Percentiles rank a stretch among this genome's conserved stretches.
These are phyloP conservation scores for Lentinula boryana DNA, from an alignment of 768 basidiomycete species.

Conservation along the genomic window DNA sequence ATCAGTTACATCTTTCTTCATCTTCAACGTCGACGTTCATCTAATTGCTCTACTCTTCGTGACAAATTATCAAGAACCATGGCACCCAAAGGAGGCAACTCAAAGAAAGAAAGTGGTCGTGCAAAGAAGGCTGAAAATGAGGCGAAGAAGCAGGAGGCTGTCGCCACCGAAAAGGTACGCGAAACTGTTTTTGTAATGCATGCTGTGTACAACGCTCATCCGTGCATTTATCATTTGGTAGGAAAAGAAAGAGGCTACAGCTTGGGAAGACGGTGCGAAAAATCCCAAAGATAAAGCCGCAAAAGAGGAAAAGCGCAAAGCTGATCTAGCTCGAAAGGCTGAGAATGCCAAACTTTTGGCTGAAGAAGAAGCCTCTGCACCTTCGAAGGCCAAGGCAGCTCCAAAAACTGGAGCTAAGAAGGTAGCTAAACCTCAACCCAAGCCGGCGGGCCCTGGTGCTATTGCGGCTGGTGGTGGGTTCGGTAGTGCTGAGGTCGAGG, in stretches of 20 bases:
- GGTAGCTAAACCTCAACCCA: conserved; percentile 31
- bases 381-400: conserved; percentile 55
- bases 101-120: conserved; percentile 87
- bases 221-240: conserved; percentile 19
- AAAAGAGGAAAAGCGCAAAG: conserved; percentile 74
- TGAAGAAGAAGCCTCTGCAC: conserved; percentile 71
- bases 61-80: conserved; percentile 28
- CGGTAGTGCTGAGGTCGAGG: conserved; percentile 14
- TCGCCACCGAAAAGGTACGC: conserved; percentile 53
- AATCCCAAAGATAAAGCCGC: conserved; percentile 60
- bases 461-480: conserved; percentile 69
- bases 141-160: conserved; percentile 66
- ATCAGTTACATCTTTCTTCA: background rate
- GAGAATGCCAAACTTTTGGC: conserved; percentile 81
- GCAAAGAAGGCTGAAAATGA: conserved; percentile 93
- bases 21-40: background rate
- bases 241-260: conserved; percentile 67
- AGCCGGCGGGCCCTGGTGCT: conserved; percentile 78
- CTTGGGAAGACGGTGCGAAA: conserved; percentile 66
- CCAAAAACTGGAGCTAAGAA: conserved; percentile 56
- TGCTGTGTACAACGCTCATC: background rate
- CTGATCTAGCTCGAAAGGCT: conserved; percentile 80
- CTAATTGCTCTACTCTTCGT: too few species aligned
- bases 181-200: background rate
- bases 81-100: conserved; percentile 84